Evolutionary conservation across 1,139 yeast genomes (phyloP).

Genomic region (Chernovozyma aurita): DNA sequence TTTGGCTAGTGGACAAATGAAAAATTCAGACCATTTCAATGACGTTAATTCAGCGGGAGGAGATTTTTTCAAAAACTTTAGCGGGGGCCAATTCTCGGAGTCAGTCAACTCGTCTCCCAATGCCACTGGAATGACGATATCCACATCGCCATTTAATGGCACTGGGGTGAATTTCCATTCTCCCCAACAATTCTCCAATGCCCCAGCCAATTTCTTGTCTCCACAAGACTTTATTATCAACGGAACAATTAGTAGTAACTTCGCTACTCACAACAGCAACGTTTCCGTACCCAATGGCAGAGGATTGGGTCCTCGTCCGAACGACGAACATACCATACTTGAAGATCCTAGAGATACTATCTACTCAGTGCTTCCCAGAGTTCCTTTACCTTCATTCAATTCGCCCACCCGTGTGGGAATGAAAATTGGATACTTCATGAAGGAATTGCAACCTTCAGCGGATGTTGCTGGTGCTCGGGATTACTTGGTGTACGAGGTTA

Average conservation of each 20-base stretch:
- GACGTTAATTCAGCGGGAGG: not conserved
- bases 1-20: not conserved
- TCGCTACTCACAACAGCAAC: not conserved
- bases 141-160: conserved; percentile 32
- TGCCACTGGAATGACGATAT: conserved; percentile 23
- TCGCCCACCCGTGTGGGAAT: conserved; percentile 70
- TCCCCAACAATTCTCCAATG: conserved; percentile 37
- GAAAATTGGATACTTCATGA: conserved; percentile 66
- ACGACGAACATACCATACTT: not conserved
- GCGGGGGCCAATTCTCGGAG: conserved; percentile 1
- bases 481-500: conserved; percentile 49
- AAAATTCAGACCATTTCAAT: not conserved
- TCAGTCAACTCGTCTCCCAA: conserved; percentile 16
- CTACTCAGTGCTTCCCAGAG: conserved; percentile 58
- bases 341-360: conserved; percentile 50
- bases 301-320: not conserved
- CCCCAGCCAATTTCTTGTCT: conserved; percentile 32
- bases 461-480: not conserved
- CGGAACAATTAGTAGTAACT: not conserved
- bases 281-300: not conserved
- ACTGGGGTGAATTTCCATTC: conserved; percentile 29
- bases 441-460: conserved; percentile 14
- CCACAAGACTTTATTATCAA: conserved; percentile 19
- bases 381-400: conserved; percentile 61
- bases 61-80: conserved; percentile 11